Evolutionary conservation across 768 basidiomycete species (phyloP).

Genomic region (Tulasnella calospora): DNA sequence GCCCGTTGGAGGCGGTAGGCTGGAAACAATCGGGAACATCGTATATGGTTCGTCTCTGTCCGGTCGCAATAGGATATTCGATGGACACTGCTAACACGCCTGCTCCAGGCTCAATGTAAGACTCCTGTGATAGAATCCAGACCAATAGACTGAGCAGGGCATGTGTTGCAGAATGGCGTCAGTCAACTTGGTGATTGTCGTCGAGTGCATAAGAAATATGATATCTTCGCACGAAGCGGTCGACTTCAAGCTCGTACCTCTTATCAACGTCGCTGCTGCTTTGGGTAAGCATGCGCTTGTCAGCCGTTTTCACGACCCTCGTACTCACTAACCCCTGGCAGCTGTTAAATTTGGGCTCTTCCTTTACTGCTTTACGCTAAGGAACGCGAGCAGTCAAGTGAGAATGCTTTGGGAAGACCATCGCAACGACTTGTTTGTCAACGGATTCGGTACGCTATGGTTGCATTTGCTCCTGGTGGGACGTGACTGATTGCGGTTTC

Average conservation of each 20-base stretch:
- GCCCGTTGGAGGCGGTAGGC: slow-evolving; percentile 86
- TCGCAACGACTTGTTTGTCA: slow-evolving; percentile 85
- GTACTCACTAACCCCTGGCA: slow-evolving; percentile 33
- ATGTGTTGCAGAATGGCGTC: slow-evolving; percentile 65
- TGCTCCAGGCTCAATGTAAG: slow-evolving; percentile 48
- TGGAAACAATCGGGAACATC: slow-evolving; percentile 87
- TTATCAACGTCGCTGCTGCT: slow-evolving; percentile 77
- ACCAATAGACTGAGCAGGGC: background rate
- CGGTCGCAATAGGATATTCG: too few relatives aligned
- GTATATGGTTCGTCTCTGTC: slow-evolving; percentile 56
- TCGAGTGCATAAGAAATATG: slow-evolving; percentile 76
- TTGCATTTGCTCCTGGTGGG: slow-evolving; percentile 10
- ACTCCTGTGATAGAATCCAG: slow-evolving; percentile 3
- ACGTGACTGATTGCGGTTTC: background rate
- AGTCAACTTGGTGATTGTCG: slow-evolving; percentile 86
- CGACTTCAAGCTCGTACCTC: slow-evolving; percentile 71
- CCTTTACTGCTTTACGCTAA: slow-evolving; percentile 75
- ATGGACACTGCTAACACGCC: background rate
- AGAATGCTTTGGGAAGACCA: slow-evolving; percentile 96
- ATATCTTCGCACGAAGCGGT: slow-evolving; percentile 52
- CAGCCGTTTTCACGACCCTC: background rate
- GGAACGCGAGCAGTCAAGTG: slow-evolving; percentile 83
- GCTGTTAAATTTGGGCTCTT: slow-evolving; percentile 84
- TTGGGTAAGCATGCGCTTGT: slow-evolving; percentile 49
- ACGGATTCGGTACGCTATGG: slow-evolving; percentile 55